phyloP scores from a whole-genome alignment of 2,329 filamentous ascomycete species.

The Teratosphaeria nubilosa region DNA sequence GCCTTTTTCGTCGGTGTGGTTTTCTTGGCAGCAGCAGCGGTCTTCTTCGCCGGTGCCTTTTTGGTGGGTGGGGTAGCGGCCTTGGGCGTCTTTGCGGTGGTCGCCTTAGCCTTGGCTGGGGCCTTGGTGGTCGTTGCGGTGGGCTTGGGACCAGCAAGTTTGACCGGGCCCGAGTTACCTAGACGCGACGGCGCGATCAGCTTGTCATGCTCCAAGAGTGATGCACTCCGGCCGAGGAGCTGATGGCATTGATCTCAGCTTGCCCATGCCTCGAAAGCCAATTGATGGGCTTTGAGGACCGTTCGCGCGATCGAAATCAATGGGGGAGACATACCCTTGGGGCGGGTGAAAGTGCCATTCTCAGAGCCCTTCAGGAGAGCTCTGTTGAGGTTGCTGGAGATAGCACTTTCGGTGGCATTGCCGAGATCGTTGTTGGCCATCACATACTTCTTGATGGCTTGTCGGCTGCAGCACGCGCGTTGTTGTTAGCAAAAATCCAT shows the following conservation, averaged over 20 bases:
- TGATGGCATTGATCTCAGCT: background rate
- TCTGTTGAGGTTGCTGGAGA: conserved; percentile 75
- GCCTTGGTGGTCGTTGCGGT: conserved; percentile 46
- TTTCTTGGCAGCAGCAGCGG: conserved; percentile 41
- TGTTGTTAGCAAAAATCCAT: conserved; percentile 15
- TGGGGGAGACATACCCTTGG: conserved; percentile 61
- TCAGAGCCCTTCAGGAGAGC: conserved; percentile 74
- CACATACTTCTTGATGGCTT: conserved; percentile 67
- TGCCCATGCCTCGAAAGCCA: background rate
- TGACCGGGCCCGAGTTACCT: conserved; percentile 82
- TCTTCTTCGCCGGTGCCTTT: conserved; percentile 32
- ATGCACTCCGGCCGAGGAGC: background rate
- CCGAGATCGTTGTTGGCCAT: conserved; percentile 58
- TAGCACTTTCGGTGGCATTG: conserved; percentile 43
- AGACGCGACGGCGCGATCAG: conserved; percentile 16
- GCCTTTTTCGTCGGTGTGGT: conserved; percentile 27
- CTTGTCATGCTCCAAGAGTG: background rate
- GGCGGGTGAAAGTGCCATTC: conserved; percentile 76
- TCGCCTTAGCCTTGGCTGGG: conserved; percentile 36
- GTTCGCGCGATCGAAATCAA: conserved; percentile 13
- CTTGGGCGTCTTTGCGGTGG: conserved; percentile 22
- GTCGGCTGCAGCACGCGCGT: conserved; percentile 42
- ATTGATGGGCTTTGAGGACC: conserved; percentile 4
- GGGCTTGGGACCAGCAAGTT: conserved; percentile 49
- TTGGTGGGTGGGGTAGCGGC: conserved; percentile 16